Evolutionary conservation across 306 rosid species (phyloP).

Genomic region (Dicorynia guianensis): DNA sequence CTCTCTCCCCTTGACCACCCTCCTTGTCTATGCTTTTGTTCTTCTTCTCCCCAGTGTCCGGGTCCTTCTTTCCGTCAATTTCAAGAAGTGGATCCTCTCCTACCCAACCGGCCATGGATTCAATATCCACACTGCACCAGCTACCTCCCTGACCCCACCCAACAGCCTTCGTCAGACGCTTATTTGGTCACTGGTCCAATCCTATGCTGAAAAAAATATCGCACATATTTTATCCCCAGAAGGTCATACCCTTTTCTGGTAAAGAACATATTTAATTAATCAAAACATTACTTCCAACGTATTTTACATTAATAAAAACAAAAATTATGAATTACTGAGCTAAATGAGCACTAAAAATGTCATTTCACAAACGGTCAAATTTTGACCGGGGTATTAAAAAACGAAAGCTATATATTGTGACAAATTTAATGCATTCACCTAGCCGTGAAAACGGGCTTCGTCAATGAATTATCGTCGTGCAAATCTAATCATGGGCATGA

Average conservation of each 20-base stretch:
- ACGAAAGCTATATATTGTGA: not conserved
- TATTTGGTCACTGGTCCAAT: constrained; percentile 5
- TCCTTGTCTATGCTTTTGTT: constrained; percentile 7
- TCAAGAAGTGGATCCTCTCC: constrained; percentile 47
- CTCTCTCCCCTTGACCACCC: constrained; percentile 31
- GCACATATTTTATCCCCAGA: not conserved
- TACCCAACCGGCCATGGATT: constrained; percentile 49
- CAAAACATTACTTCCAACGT: not conserved
- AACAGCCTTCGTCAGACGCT: constrained; percentile 33
- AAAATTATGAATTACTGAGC: not conserved
- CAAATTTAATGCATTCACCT: not conserved
- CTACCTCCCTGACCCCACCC: constrained; percentile 46
- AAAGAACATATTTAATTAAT: not conserved
- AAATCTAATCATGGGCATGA: no score
- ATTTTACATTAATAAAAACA: not conserved
- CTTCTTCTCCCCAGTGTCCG: constrained; percentile 29
- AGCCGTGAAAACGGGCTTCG: not conserved
- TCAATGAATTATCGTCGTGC: not conserved
- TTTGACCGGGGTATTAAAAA: not conserved
- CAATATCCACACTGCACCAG: constrained; percentile 35
- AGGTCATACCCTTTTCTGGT: not conserved
- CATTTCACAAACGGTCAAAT: not conserved
- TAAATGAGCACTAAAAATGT: not conserved
- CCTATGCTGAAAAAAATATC: not conserved
- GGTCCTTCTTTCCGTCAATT: constrained; percentile 43